phyloP scores from a whole-genome alignment of 768 basidiomycete genomes.

The Omphalotus guepiniiformis region DNA sequence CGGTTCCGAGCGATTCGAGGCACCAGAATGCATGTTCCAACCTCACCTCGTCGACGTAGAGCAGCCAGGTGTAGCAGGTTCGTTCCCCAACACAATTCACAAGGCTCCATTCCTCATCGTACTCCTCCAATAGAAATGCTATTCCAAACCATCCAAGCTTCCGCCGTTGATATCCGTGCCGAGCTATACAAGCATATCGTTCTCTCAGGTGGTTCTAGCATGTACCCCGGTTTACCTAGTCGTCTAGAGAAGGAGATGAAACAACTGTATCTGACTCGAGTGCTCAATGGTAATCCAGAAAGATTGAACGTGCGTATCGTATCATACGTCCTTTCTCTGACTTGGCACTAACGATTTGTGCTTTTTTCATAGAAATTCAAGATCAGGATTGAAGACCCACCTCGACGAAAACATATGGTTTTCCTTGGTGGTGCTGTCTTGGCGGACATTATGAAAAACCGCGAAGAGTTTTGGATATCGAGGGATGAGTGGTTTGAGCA shows the following conservation, averaged over 20 bases:
- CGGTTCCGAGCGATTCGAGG: slow-evolving; percentile 97
- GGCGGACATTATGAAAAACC: slow-evolving; percentile 96
- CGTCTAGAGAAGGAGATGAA: slow-evolving; percentile 99
- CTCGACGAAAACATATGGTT: slow-evolving; percentile 98
- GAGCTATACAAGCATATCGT: slow-evolving; percentile 99
- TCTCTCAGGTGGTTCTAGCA: slow-evolving; percentile 94
- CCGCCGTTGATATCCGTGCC: slow-evolving; percentile 82
- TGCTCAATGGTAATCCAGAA: slow-evolving; percentile 77
- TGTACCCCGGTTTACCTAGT: slow-evolving; percentile 98
- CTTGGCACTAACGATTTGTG: not conserved
- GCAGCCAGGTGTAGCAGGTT: slow-evolving; percentile 93
- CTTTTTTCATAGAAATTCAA: slow-evolving; percentile 86
- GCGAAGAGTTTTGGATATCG: slow-evolving; percentile 94
- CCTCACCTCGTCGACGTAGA: slow-evolving; percentile 96
- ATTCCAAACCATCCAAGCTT: slow-evolving; percentile 90
- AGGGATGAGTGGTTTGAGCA: slow-evolving; percentile 95
- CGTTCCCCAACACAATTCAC: slow-evolving; percentile 14
- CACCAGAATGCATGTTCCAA: slow-evolving; percentile 99
- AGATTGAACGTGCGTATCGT: slow-evolving; percentile 72
- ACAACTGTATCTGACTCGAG: slow-evolving; percentile 92
- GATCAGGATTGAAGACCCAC: slow-evolving; percentile 97
- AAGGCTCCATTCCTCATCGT: not conserved
- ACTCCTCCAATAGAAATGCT: slow-evolving; percentile 68
- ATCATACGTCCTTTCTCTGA: not conserved
- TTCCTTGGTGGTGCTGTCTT: slow-evolving; percentile 98